phyloP scores from a whole-genome alignment of 305 asterid species.

The Caryopteris hybrid region DNA sequence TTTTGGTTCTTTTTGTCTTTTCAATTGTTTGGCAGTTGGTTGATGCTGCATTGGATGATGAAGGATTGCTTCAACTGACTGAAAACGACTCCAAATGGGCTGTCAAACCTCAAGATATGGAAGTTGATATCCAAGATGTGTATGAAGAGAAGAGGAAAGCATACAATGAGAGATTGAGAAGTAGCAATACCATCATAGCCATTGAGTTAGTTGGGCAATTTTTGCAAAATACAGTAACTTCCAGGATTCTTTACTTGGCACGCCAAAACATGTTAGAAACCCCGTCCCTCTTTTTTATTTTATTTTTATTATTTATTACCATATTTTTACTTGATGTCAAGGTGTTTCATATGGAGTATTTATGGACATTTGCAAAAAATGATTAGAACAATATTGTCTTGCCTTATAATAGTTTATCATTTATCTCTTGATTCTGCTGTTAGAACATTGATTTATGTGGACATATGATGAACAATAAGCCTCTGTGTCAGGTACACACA shows the following conservation, averaged over 20 bases:
- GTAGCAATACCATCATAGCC: constrained; percentile 54
- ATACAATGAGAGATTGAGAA: constrained; percentile 47
- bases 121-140: constrained; percentile 40
- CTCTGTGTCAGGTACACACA: constrained; percentile 50
- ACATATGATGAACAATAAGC: background rate
- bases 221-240: constrained; percentile 69
- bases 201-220: constrained; percentile 70
- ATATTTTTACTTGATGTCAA: background rate
- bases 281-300: constrained; percentile 25
- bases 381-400: too few species aligned
- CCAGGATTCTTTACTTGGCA: constrained; percentile 86
- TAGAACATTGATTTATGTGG: constrained; percentile 3
- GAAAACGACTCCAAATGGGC: constrained; percentile 68
- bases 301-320: too few species aligned
- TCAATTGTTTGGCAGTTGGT: constrained; percentile 79
- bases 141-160: constrained; percentile 50
- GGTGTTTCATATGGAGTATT: too few species aligned
- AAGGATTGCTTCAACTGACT: constrained; percentile 67
- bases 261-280: constrained; percentile 89
- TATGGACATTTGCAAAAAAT: too few species aligned
- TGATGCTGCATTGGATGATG: constrained; percentile 83
- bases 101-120: constrained; percentile 64
- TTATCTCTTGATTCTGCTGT: too few species aligned
- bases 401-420: too few species aligned
- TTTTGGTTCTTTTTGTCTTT: constrained; percentile 63